Conservation (phyloP, 495 filamentous ascomycete genomes). For the Aspergillus sclerotiicarbonarius region DNA sequence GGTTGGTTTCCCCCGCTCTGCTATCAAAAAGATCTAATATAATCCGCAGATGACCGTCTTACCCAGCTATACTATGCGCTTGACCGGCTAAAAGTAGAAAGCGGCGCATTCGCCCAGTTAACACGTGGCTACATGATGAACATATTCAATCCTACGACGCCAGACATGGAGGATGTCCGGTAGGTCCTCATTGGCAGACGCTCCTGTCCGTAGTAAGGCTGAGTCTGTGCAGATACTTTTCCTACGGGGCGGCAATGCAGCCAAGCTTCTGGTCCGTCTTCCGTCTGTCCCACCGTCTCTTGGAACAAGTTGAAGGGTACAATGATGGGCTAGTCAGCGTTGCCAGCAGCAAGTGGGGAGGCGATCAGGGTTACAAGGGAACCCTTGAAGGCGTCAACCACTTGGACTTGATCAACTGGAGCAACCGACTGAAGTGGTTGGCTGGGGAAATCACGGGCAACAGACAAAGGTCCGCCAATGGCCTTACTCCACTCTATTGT, state of each 20-base stretch:
- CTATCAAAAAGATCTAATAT: background rate
- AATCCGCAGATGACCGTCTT: slow-evolving; percentile 45
- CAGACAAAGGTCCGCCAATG: slow-evolving; percentile 55
- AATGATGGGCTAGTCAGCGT: slow-evolving; percentile 96
- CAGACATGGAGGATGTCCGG: slow-evolving; percentile 68
- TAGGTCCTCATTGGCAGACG: slow-evolving; percentile 23
- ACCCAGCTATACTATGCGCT: slow-evolving; percentile 69
- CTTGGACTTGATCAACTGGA: slow-evolving; percentile 95
- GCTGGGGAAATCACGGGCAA: slow-evolving; percentile 65
- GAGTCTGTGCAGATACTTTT: slow-evolving; percentile 65
- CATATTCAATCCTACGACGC: slow-evolving; percentile 78
- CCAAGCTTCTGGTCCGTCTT: slow-evolving; percentile 72
- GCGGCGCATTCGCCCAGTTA: slow-evolving; percentile 80
- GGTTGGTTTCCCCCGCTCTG: slow-evolving; percentile 18
- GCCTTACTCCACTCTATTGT: background rate
- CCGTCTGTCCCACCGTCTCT: slow-evolving; percentile 65
- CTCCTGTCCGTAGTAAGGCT: slow-evolving; percentile 13
- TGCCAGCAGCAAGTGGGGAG: slow-evolving; percentile 81
- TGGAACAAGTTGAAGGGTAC: slow-evolving; percentile 68
- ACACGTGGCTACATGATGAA: slow-evolving; percentile 78
- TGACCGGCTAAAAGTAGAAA: slow-evolving; percentile 66
- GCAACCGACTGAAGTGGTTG: slow-evolving; percentile 74
- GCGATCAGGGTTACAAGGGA: slow-evolving; percentile 67
- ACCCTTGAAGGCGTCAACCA: slow-evolving; percentile 87
- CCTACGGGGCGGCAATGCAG: slow-evolving; percentile 76